Evolutionary conservation across 306 rosid species (phyloP).

Genomic region (Cercis canadensis): DNA sequence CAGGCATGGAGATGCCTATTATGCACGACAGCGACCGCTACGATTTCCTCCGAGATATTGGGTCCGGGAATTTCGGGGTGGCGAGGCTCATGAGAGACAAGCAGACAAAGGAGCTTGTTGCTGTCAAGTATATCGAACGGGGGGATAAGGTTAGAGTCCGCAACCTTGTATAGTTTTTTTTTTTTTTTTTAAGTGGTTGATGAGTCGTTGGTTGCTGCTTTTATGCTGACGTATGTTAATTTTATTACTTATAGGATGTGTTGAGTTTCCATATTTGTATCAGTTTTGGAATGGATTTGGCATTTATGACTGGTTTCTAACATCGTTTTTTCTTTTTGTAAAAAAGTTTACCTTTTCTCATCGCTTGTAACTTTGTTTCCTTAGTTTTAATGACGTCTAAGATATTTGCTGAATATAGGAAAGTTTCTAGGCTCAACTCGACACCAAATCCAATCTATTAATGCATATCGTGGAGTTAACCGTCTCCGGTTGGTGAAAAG

Average conservation of each 20-base stretch:
- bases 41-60: slow-evolving; percentile 83
- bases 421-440: neutral
- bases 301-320: neutral
- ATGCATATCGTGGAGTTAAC: slow-evolving; percentile 21
- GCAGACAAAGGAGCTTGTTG: slow-evolving; percentile 84
- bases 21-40: slow-evolving; percentile 93
- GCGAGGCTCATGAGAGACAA: slow-evolving; percentile 91
- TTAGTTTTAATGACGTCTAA: neutral
- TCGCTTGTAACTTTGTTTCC: neutral
- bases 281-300: neutral
- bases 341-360: neutral
- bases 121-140: slow-evolving; percentile 91
- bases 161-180: slow-evolving; percentile 7
- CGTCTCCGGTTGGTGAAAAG: slow-evolving; percentile 18
- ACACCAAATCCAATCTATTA: neutral
- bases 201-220: slow-evolving; percentile 9
- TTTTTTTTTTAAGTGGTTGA: neutral
- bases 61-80: slow-evolving; percentile 90
- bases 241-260: slow-evolving; percentile 31
- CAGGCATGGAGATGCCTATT: slow-evolving; percentile 84
- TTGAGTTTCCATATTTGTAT: slow-evolving; percentile 44
- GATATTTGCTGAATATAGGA: neutral
- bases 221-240: slow-evolving; percentile 19
- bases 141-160: slow-evolving; percentile 75
- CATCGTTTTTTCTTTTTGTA: neutral